These are phyloP conservation scores for Pichia pseudocactophila DNA, from an alignment of 805 yeast species.

Conservation along the genomic window DNA sequence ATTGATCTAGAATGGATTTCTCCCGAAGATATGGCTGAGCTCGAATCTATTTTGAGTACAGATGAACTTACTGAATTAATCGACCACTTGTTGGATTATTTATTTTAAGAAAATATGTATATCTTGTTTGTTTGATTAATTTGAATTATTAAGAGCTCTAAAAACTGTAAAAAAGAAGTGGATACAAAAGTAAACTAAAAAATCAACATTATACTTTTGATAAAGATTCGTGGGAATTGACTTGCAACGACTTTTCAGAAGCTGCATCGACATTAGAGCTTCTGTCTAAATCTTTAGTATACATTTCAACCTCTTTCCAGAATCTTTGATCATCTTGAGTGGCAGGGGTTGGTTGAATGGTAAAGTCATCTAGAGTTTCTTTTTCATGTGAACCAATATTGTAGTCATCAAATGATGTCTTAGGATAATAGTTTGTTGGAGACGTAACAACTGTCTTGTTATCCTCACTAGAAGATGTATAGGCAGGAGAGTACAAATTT, in stretches of 20 bases:
- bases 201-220: too few relatives aligned
- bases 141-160: too few relatives aligned
- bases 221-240: too few relatives aligned
- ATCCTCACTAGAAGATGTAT: conserved; percentile 9
- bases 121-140: not conserved
- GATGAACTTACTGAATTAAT: conserved; percentile 2
- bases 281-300: conserved; percentile 23
- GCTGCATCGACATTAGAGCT: conserved; percentile 1
- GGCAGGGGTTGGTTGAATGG: conserved; percentile 5
- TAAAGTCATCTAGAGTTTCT: conserved; percentile 3
- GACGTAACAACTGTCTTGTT: conserved; percentile 5
- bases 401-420: conserved; percentile 1
- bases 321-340: conserved; percentile 17
- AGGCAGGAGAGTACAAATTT: conserved; percentile 17
- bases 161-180: too few relatives aligned
- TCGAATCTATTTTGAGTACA: not conserved
- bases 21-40: not conserved
- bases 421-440: conserved; percentile 6
- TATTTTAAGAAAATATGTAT: not conserved
- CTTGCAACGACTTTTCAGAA: not conserved
- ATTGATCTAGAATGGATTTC: conserved; percentile 1
- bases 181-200: too few relatives aligned
- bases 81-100: not conserved
- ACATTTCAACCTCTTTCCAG: conserved; percentile 26
- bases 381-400: not conserved